Conservation (phyloP, 2,329 filamentous ascomycete genomes). For the Trichoderma oligosporum region DNA sequence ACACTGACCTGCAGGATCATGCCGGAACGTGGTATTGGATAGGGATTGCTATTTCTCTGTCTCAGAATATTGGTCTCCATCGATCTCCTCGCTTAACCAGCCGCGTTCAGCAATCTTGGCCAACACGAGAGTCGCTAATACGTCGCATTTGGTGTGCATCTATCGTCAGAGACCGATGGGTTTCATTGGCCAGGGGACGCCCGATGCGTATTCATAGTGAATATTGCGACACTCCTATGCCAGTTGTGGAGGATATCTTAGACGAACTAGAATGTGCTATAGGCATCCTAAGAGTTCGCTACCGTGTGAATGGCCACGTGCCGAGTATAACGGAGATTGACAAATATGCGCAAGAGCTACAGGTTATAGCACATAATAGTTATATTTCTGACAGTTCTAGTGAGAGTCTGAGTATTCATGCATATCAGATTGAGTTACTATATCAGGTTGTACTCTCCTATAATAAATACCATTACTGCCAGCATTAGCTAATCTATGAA, state of each 20-base stretch:
- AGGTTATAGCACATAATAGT: not conserved
- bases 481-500: not conserved
- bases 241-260: not conserved
- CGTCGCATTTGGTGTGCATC: constrained; percentile 13
- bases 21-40: constrained; percentile 2
- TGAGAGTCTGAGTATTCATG: not conserved
- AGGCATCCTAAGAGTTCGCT: not conserved
- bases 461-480: not conserved
- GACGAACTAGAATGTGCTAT: not conserved
- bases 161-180: constrained; percentile 5
- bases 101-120: not conserved
- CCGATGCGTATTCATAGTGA: constrained; percentile 7
- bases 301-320: not conserved
- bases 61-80: constrained; percentile 5
- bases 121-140: not conserved
- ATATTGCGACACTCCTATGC: not conserved
- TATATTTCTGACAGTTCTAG: not conserved
- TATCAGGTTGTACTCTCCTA: not conserved
- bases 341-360: not conserved
- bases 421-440: not conserved
- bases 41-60: constrained; percentile 9
- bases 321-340: not conserved
- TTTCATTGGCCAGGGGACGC: constrained; percentile 3
- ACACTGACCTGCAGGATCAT: constrained; percentile 3
- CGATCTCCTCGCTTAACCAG: not conserved